Evolutionary conservation across 1,284 basidiomycete genomes (phyloP).

Genomic region (Cryptococcus maquisensis): DNA sequence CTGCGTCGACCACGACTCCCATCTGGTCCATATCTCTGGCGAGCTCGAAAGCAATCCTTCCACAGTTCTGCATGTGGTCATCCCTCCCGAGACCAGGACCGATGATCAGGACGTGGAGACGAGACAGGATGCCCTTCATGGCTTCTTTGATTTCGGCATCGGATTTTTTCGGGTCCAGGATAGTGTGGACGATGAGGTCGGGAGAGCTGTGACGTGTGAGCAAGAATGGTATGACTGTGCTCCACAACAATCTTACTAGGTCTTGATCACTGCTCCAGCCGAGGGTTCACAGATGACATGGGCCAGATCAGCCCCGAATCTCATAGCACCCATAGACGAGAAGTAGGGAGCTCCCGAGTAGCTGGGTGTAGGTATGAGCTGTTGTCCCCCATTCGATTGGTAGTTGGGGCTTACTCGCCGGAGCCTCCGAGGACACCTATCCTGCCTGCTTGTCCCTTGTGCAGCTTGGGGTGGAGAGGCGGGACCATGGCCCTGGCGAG

Average conservation of each 20-base stretch:
- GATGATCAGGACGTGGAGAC: constrained; percentile 86
- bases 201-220: constrained; percentile 44
- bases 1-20: constrained; percentile 91
- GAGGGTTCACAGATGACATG: constrained; percentile 95
- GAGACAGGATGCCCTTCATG: constrained; percentile 65
- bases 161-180: constrained; percentile 54
- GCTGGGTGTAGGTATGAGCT: too few species aligned
- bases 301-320: constrained; percentile 86
- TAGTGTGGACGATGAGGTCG: constrained; percentile 92
- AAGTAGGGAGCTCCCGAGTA: constrained; percentile 98
- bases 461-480: constrained; percentile 56
- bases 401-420: constrained; percentile 61
- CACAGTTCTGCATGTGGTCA: constrained; percentile 76
- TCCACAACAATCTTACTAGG: constrained; percentile 55
- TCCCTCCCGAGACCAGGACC: constrained; percentile 91
- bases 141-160: constrained; percentile 46
- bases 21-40: constrained; percentile 59
- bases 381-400: too few species aligned
- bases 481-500: constrained; percentile 46
- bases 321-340: constrained; percentile 77
- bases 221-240: neutral
- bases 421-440: constrained; percentile 92
- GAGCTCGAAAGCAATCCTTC: constrained; percentile 51
- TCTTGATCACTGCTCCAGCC: constrained; percentile 87
- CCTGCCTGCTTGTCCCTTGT: constrained; percentile 94